Conservation (phyloP, 2,329 filamentous ascomycete genomes). For the Colletotrichum gigasporum region DNA sequence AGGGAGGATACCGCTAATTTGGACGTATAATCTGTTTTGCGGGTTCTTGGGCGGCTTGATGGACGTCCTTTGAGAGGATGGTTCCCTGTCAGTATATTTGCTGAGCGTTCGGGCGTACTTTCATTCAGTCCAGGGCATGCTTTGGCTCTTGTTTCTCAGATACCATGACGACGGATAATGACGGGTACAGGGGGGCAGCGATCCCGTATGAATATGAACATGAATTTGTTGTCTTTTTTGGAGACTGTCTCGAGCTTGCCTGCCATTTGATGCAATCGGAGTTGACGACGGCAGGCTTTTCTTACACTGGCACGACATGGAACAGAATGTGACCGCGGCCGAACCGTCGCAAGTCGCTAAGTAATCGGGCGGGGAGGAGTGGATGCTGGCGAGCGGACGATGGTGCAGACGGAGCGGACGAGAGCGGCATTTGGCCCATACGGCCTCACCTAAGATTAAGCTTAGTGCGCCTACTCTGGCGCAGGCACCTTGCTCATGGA, state of each 20-base stretch:
- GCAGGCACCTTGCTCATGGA: too few species aligned
- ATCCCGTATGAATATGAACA: not conserved
- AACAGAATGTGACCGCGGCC: too few species aligned
- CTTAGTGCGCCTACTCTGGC: too few species aligned
- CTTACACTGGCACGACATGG: too few species aligned
- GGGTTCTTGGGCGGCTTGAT: slow-evolving; percentile 20
- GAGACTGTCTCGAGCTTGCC: not conserved
- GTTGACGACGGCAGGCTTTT: too few species aligned
- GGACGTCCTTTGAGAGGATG: slow-evolving; percentile 13
- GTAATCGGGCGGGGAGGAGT: too few species aligned
- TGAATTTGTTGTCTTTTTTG: not conserved
- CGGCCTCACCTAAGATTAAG: too few species aligned
- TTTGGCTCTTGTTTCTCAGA: slow-evolving; percentile 21
- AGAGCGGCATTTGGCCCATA: too few species aligned
- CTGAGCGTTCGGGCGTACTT: slow-evolving; percentile 13
- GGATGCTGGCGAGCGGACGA: too few species aligned
- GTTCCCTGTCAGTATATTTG: slow-evolving; percentile 8
- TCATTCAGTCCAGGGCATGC: not conserved
- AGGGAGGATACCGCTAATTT: slow-evolving; percentile 62
- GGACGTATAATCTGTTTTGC: slow-evolving; percentile 49
- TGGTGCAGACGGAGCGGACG: too few species aligned
- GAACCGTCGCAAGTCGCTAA: too few species aligned
- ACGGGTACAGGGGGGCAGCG: not conserved
- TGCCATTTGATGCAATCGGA: not conserved
- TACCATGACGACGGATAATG: slow-evolving; percentile 31